These are phyloP conservation scores for Coemansia brasiliensis DNA, from an alignment of 192 early-diverging fungal species.

Conservation along the genomic window DNA sequence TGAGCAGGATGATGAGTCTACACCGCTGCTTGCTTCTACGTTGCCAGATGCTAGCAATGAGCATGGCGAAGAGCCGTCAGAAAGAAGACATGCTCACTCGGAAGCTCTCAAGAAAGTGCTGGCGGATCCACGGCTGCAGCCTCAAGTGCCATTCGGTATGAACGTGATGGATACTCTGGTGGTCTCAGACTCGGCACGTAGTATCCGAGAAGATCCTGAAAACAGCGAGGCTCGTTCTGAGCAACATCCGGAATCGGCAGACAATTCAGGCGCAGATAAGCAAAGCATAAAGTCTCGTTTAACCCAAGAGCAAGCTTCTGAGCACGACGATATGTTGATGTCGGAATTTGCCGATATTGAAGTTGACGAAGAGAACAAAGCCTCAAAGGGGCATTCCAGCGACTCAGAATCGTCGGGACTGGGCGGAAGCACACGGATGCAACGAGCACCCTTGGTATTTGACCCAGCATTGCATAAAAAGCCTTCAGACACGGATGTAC, in stretches of 20 bases:
- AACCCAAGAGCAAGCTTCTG: background rate
- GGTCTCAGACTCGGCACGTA: slow-evolving; percentile 24
- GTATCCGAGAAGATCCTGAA: slow-evolving; percentile 15
- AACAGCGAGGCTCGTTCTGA: slow-evolving; percentile 7
- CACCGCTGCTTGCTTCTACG: slow-evolving; percentile 27
- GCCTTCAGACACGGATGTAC: slow-evolving; percentile 16
- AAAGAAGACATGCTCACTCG: no score
- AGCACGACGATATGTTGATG: slow-evolving; percentile 15
- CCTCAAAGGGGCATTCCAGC: slow-evolving; percentile 10
- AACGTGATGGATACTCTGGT: slow-evolving; percentile 55
- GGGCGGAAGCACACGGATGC: slow-evolving; percentile 14
- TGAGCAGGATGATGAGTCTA: slow-evolving; percentile 15
- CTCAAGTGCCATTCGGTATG: slow-evolving; percentile 40
- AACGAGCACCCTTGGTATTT: slow-evolving; percentile 45
- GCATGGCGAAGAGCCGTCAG: slow-evolving; percentile 1
- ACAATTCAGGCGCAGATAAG: background rate
- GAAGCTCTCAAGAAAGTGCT: slow-evolving; percentile 26
- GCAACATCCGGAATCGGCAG: background rate
- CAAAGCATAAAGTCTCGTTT: slow-evolving; percentile 3
- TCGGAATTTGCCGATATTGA: slow-evolving; percentile 43
- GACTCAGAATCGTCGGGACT: slow-evolving; percentile 6
- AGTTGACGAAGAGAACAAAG: slow-evolving; percentile 12
- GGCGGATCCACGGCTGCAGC: slow-evolving; percentile 30
- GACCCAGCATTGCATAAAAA: slow-evolving; percentile 32
- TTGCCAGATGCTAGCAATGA: slow-evolving; percentile 2